These are phyloP conservation scores for Themeda triandra DNA, from an alignment of 176 grass and related monocot genomes.

Conservation along the genomic window DNA sequence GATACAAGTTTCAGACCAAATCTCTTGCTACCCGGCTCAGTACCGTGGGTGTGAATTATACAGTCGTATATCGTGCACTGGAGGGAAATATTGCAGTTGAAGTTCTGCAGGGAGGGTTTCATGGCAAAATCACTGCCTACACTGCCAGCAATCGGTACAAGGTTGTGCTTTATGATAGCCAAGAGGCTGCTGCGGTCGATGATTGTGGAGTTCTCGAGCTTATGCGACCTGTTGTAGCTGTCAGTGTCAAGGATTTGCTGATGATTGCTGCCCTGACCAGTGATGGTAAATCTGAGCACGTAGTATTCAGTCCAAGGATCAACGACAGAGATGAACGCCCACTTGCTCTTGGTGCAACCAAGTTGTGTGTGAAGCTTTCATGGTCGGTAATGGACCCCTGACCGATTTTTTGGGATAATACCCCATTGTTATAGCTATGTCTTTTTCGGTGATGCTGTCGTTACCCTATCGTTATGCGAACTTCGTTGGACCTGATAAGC, in stretches of 20 bases:
- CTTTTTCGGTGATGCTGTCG: too few relatives aligned
- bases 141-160: not conserved
- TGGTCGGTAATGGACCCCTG: not conserved
- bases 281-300: not conserved
- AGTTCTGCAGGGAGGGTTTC: not conserved
- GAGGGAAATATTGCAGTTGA: not conserved
- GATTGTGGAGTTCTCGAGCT: not conserved
- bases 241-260: not conserved
- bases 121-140: not conserved
- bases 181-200: not conserved
- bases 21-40: slow-evolving; percentile 2
- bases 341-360: not conserved
- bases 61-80: not conserved
- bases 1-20: not conserved
- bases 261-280: not conserved
- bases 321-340: not conserved
- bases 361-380: not conserved
- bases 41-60: not conserved
- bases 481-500: too few relatives aligned
- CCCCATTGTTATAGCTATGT: too few relatives aligned
- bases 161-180: not conserved
- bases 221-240: not conserved
- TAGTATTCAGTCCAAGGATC: not conserved
- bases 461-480: too few relatives aligned
- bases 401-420: not conserved